These are phyloP conservation scores for Claviceps capensis DNA, from an alignment of 2,329 filamentous ascomycete genomes.

Conservation along the genomic window DNA sequence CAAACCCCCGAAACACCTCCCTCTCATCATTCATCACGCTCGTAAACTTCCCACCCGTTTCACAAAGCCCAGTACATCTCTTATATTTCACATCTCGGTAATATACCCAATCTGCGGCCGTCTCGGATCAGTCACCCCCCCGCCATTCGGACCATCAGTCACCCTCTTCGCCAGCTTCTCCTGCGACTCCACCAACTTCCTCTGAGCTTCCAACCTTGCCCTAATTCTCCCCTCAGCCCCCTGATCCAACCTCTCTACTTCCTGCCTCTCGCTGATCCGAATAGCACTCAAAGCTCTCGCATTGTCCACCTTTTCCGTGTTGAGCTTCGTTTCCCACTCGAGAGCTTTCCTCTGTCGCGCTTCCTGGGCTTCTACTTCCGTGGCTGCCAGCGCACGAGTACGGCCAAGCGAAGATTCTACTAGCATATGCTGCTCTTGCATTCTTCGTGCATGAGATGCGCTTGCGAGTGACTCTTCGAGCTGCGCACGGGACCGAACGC, in stretches of 20 bases:
- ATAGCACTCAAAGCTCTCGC: slow-evolving; percentile 36
- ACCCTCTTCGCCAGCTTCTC: slow-evolving; percentile 28
- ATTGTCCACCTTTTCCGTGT: slow-evolving; percentile 31
- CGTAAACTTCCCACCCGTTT: not conserved
- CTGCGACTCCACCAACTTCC: slow-evolving; percentile 36
- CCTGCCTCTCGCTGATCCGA: slow-evolving; percentile 35
- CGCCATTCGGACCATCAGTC: slow-evolving; percentile 21
- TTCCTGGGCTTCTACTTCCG: slow-evolving; percentile 32
- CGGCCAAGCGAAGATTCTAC: slow-evolving; percentile 32
- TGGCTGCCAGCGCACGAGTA: slow-evolving; percentile 29
- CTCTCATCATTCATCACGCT: not conserved
- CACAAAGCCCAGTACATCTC: not conserved
- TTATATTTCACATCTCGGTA: slow-evolving; percentile 35
- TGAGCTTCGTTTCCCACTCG: slow-evolving; percentile 34
- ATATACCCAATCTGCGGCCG: slow-evolving; percentile 45
- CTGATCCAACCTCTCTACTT: slow-evolving; percentile 34
- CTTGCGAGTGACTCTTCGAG: slow-evolving; percentile 29
- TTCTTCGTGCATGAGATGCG: slow-evolving; percentile 18
- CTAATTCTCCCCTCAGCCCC: slow-evolving; percentile 31
- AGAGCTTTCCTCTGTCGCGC: slow-evolving; percentile 29
- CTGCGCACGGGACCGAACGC: slow-evolving; percentile 29
- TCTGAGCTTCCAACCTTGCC: slow-evolving; percentile 34
- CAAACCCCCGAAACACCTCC: too few species aligned
- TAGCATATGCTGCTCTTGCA: slow-evolving; percentile 34
- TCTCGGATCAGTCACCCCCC: slow-evolving; percentile 15